phyloP scores from a whole-genome alignment of 2,329 filamentous ascomycete species.

The Penicillium sp. region DNA sequence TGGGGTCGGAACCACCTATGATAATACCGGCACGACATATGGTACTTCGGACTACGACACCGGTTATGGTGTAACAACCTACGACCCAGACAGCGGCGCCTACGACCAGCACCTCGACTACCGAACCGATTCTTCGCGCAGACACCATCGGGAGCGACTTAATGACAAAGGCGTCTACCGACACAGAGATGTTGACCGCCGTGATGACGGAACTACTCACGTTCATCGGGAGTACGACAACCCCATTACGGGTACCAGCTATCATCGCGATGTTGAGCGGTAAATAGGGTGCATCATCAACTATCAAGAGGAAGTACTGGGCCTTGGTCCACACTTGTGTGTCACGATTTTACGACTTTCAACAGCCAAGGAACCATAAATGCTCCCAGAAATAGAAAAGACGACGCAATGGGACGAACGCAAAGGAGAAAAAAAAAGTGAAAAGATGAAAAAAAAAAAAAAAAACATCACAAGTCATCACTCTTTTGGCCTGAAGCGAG shows the following conservation, averaged over 20 bases:
- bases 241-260: constrained; percentile 34
- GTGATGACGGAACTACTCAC: constrained; percentile 27
- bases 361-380: background rate
- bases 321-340: constrained; percentile 7
- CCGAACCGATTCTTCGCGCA: constrained; percentile 21
- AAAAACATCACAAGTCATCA: background rate
- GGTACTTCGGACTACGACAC: constrained; percentile 21
- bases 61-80: constrained; percentile 27
- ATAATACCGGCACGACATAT: constrained; percentile 21
- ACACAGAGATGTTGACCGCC: constrained; percentile 33
- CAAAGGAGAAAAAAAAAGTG: constrained; percentile 10
- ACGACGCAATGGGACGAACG: background rate
- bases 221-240: constrained; percentile 34
- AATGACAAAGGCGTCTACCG: constrained; percentile 31
- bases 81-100: constrained; percentile 26
- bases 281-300: constrained; percentile 2
- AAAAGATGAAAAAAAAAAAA: background rate
- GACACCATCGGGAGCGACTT: constrained; percentile 34
- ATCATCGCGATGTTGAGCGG: constrained; percentile 34
- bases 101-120: constrained; percentile 39
- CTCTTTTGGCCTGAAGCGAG: background rate
- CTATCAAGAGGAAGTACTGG: background rate
- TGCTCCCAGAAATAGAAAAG: constrained; percentile 4
- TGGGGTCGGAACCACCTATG: constrained; percentile 24
- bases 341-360: constrained; percentile 9